Evolutionary conservation across 352 stramenopile genomes (phyloP), one percentile per base, ranked within the genome.

Genomic region (Phytophthora ohioensis): DNA sequence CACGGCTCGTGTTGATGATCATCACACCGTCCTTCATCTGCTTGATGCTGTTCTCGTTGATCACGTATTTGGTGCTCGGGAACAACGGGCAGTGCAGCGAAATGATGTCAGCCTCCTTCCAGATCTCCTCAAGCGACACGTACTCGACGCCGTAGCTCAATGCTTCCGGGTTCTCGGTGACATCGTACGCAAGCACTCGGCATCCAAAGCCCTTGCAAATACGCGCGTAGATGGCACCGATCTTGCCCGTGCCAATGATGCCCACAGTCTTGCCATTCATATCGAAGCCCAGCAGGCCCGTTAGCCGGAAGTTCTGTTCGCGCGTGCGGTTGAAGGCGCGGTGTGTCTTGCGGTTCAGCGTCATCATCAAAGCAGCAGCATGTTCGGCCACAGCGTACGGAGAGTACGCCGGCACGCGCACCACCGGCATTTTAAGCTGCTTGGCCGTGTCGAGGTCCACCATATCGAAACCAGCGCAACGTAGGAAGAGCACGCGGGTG

Each of bases 1-100:
- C 91, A 55, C 91, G 90, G 27, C 84, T 91, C 8, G 90, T 96
- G 74, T 97, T 98, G 77, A 98, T 97, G 48, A 98, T 78, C 60
- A 92, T 80, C 1, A 97, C 88, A n/a, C 84, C 79, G 30, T 92
- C 62, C 79, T 97, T 97, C 75, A 98, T 93, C 76, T 93, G 84
- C 27, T 74, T 64, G 31, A 98, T 84, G 39, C 85, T 88, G 31
- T 88, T 74, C 6, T 78, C 69, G 62, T 96, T 93, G 67, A 98
- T 88, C 31, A 85, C 87, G 78, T 98, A 89, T 21, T 87, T 82
- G 3, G 90, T 98, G 0, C 75, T 71, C n/a, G 82, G 81, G 57
- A 97, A 83, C 1, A 97, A 73, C 11, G 93, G 93, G 54, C 84
- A 85, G 73, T 96, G 87, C 12, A 97, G 78, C 61, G 88, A 93